Conservation (phyloP, 2,329 filamentous ascomycete genomes). For the Colletotrichum tabaci region DNA sequence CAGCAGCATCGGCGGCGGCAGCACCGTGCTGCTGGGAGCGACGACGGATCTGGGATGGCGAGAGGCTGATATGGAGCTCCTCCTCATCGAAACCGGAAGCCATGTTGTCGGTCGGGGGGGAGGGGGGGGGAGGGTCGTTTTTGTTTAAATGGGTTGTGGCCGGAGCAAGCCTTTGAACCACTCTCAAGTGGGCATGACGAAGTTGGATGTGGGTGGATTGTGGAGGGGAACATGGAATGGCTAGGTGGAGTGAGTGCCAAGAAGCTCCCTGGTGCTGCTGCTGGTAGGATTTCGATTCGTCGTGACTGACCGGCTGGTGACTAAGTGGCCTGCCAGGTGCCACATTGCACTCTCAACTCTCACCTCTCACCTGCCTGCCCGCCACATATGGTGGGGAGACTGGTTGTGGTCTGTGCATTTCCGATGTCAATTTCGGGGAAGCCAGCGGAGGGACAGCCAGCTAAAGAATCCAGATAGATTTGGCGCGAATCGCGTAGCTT, state of each 20-base stretch:
- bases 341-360: neutral
- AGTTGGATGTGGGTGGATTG: conserved; percentile 40
- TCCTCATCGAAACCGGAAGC: conserved; percentile 80
- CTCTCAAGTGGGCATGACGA: conserved; percentile 42
- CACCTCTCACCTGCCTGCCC: conserved; percentile 10
- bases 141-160: conserved; percentile 42
- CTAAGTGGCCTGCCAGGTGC: conserved; percentile 17
- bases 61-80: conserved; percentile 80
- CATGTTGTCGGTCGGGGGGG: conserved; percentile 54
- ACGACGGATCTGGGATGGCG: conserved; percentile 73
- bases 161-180: conserved; percentile 42
- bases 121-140: conserved; percentile 37
- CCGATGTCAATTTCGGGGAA: conserved; percentile 17
- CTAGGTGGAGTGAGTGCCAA: conserved; percentile 38
- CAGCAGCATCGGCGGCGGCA: conserved; percentile 32
- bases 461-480: conserved; percentile 18
- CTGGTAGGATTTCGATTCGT: conserved; percentile 16
- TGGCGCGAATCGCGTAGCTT: conserved; percentile 22
- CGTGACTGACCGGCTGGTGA: conserved; percentile 4
- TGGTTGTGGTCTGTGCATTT: conserved; percentile 34
- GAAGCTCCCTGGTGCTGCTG: conserved; percentile 33
- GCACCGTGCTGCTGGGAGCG: conserved; percentile 42
- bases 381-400: conserved; percentile 19
- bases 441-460: conserved; percentile 16
- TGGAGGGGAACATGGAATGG: conserved; percentile 39